These are phyloP conservation scores for Boletus fagicola DNA, from an alignment of 768 basidiomycete genomes.

Conservation along the genomic window DNA sequence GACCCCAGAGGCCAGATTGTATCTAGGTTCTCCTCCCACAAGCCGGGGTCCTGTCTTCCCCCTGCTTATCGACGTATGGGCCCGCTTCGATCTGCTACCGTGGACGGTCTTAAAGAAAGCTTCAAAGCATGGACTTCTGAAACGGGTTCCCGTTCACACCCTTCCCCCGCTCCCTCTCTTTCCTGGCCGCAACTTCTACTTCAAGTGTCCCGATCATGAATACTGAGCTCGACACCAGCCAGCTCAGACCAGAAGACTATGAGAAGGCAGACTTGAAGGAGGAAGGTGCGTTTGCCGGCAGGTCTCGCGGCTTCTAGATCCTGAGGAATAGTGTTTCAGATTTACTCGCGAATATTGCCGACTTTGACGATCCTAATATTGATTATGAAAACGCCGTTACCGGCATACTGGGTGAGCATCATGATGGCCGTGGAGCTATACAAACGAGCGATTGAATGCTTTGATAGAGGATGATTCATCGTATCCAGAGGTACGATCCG, in stretches of 20 bases:
- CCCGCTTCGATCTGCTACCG: background rate
- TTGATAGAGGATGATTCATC: constrained; percentile 69
- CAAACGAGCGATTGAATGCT: constrained; percentile 12
- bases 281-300: background rate
- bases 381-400: constrained; percentile 21
- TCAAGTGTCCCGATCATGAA: constrained; percentile 13
- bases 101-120: background rate
- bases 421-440: background rate
- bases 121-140: background rate
- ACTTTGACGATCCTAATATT: constrained; percentile 40
- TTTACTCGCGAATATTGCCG: constrained; percentile 1
- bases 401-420: constrained; percentile 21
- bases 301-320: background rate
- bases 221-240: background rate
- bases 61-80: background rate
- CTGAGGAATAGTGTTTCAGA: background rate
- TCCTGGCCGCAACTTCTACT: background rate
- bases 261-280: constrained; percentile 16
- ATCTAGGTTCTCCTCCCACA: background rate
- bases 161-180: background rate
- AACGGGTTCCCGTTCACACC: background rate
- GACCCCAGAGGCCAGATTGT: background rate
- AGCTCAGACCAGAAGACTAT: constrained; percentile 3
- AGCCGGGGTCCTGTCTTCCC: background rate
- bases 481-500: constrained; percentile 79